Evolutionary conservation across 495 filamentous ascomycete species (phyloP).

Genomic region (Neurospora discreta): DNA sequence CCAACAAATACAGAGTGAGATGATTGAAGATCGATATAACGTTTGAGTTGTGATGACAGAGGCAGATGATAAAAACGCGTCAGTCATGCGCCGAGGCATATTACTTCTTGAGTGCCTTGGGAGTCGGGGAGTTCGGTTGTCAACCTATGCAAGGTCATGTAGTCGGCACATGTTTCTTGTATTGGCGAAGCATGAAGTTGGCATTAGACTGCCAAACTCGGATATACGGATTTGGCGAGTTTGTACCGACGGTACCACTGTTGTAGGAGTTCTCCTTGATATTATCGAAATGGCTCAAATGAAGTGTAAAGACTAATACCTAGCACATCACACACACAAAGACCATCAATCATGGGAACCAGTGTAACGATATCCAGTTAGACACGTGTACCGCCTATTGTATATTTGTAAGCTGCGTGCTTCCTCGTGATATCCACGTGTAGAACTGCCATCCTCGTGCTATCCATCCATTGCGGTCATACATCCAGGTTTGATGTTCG

Average conservation of each 20-base stretch:
- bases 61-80: background rate
- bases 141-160: background rate
- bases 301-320: background rate
- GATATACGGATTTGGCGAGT: background rate
- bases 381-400: background rate
- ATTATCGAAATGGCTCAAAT: background rate
- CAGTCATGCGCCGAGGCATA: background rate
- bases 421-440: background rate
- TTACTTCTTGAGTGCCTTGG: background rate
- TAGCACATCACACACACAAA: background rate
- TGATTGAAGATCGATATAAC: background rate
- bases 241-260: background rate
- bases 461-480: background rate
- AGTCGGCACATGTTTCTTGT: background rate
- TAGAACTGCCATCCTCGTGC: background rate
- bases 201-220: background rate
- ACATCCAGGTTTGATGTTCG: background rate
- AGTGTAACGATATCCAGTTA: background rate
- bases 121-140: background rate
- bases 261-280: background rate
- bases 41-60: background rate
- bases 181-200: background rate
- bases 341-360: background rate
- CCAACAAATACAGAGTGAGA: background rate
- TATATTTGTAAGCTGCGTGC: background rate